Base-by-base conservation (phyloP, 495 filamentous ascomycete species). In the Bombardia bombarda region DNA sequence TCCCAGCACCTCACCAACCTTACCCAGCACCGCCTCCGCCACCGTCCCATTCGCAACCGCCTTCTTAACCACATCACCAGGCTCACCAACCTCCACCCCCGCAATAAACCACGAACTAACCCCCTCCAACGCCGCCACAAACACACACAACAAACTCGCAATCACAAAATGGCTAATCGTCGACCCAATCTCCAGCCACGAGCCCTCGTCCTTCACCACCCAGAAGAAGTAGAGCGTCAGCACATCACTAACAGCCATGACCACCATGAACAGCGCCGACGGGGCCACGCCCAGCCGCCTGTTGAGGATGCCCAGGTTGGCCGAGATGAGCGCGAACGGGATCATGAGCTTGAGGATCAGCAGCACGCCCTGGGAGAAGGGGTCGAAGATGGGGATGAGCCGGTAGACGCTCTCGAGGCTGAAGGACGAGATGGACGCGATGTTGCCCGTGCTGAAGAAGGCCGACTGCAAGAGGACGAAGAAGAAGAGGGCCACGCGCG, bases 181-280 rank as follows among this genome's bases (percentile, higher is more conserved):
- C 24, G 85, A 90, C 36, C 93, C 93, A 55, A 97, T 99, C 53
- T 99, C 93, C 40, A 99, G 66, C 93, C 93, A 99, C 26, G 81
- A 87, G 0, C 93, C 92, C 59, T 97, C 89, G 57, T 99, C 93
- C 42, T 80, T 81, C 6, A 99, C 93, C 58, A 95, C 82, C 75
- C 83, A 99, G 63, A 99, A 99, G 72, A 99, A 99, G 61, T 92
- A 88, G 42, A 99, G 71, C 4, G 93, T 97, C 54, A 97, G 71
- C 34, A 95, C 79, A 61, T 99, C 93, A 38, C 86, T 86, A 36
- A 94, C 77, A 13, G 87, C 82, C 81, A 95, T 95, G 32, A 93
- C 87, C 1, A 94, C 63, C 87, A 95, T 95, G 67, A 96, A 95
- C 18, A 99, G 69, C 14, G 86, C 87, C 18, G 84, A 86, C 7